Base-by-base conservation (phyloP, 2,329 filamentous ascomycete species). In the Botryosphaeria dothidea region DNA sequence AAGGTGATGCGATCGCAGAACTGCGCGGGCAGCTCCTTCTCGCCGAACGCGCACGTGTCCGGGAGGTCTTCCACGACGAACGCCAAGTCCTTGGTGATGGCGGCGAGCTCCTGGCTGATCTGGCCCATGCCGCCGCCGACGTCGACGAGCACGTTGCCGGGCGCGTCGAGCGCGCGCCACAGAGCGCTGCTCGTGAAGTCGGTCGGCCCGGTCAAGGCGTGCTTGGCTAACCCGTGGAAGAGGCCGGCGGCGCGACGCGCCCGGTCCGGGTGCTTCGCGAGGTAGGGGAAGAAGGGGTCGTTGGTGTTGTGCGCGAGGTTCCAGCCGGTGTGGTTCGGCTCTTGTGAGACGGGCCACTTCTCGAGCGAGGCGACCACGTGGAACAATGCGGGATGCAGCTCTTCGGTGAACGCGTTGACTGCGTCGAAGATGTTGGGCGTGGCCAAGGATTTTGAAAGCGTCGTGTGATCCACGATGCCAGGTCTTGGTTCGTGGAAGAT, bases 381-480 rank as follows among this genome's bases (percentile, higher is more conserved):
- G 6, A 58, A 45, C 17, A 13, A 7, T 31, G 38, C 7, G 57
- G 51, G 25, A 36, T 45, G 25, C 3, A 36, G 36, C 23, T 68
- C 62, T 17, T 68, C 62, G 5, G 65, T 27, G 1, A 52, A 19
- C 13, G 62, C 60, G 3, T 49, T 36, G 2, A 65, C 23, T 38
- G 31, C 56, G 25, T 51, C 57, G 9, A 54, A 62, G 49, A 58
- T 57, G 19, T 36, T 23, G 5, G 65, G 58, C 9, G 49, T 46
- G 3, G 49, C 21, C 9, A 67, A 11, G 3, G 43, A 13, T 15
- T 46, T 65, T 3, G 67, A 69, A 2, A 65, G 61, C 4, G 66
- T 68, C 4, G 77, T 81, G 67, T 83, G 81, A 1, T 75, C 74
- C 1, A 83, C 76, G 8, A 72, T 67, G 1, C 75, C 79, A 2